Evolutionary conservation across 2,329 filamentous ascomycete species (phyloP).

Genomic region (Neobulgaria alba): DNA sequence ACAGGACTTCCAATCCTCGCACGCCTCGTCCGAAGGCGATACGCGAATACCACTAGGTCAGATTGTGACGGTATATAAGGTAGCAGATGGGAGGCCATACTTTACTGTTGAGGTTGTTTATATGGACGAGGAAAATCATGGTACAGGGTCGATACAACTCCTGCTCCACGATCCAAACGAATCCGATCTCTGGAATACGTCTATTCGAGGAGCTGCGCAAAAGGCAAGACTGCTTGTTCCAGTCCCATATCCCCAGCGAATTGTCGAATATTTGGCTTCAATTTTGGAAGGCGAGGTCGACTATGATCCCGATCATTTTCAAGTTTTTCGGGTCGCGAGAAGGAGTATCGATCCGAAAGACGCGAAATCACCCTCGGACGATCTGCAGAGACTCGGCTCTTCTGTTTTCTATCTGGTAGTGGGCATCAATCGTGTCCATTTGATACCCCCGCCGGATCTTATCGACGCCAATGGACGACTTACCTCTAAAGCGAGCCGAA

Average conservation of each 20-base stretch:
- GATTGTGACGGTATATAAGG: conserved; percentile 56
- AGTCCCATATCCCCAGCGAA: conserved; percentile 45
- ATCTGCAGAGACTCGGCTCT: conserved; percentile 54
- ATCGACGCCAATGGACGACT: conserved; percentile 37
- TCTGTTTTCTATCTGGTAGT: conserved; percentile 61
- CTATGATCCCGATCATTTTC: conserved; percentile 59
- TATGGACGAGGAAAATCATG: conserved; percentile 54
- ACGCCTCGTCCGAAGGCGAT: conserved; percentile 43
- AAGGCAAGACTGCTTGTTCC: conserved; percentile 43
- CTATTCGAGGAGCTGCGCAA: conserved; percentile 51
- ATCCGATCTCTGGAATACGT: conserved; percentile 54
- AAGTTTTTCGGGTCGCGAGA: conserved; percentile 60
- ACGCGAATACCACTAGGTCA: conserved; percentile 51
- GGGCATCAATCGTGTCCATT: conserved; percentile 59
- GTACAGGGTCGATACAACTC: conserved; percentile 53
- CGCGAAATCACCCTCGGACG: conserved; percentile 52
- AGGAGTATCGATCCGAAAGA: conserved; percentile 46
- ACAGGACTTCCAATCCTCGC: conserved; percentile 48
- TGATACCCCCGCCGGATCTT: conserved; percentile 56
- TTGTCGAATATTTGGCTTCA: conserved; percentile 53
- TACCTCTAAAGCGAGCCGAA: conserved; percentile 36
- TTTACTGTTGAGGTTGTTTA: conserved; percentile 61
- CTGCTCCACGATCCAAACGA: conserved; percentile 57
- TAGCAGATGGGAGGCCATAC: conserved; percentile 59
- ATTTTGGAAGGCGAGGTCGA: conserved; percentile 58